phyloP scores from a whole-genome alignment of 1,284 basidiomycete genomes.

The Lentinula novae-zelandiae region DNA sequence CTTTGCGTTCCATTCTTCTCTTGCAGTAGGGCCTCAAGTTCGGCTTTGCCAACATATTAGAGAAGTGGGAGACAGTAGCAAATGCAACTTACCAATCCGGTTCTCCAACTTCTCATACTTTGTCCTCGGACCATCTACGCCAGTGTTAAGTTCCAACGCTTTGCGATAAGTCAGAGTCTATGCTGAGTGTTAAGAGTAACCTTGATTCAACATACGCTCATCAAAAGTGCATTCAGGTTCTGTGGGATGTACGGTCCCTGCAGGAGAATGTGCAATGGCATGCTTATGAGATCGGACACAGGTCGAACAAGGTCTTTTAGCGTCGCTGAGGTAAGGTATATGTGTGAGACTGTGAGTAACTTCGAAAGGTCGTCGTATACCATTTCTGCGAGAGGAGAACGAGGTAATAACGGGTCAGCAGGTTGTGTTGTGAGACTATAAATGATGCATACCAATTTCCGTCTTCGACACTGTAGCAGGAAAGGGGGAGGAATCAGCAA shows the following conservation, averaged over 20 bases:
- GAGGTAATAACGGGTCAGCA: constrained; percentile 11
- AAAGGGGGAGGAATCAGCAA: neutral
- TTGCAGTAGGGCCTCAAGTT: constrained; percentile 51
- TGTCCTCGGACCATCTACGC: constrained; percentile 49
- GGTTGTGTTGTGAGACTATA: constrained; percentile 12
- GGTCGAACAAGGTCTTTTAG: constrained; percentile 67
- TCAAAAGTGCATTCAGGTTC: constrained; percentile 68
- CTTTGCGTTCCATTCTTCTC: constrained; percentile 31
- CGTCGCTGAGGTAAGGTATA: constrained; percentile 41
- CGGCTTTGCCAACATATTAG: constrained; percentile 36
- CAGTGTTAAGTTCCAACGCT: constrained; percentile 34
- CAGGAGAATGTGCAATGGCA: constrained; percentile 51
- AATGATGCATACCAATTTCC: constrained; percentile 58
- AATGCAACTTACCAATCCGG: constrained; percentile 54
- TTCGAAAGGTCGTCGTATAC: constrained; percentile 29
- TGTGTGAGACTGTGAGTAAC: neutral
- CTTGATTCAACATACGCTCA: constrained; percentile 38
- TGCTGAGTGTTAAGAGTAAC: neutral
- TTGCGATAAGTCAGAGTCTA: constrained; percentile 16
- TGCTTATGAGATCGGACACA: constrained; percentile 66
- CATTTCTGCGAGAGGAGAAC: constrained; percentile 48
- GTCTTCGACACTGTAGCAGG: constrained; percentile 54
- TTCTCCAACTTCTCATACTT: constrained; percentile 60
- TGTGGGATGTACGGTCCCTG: constrained; percentile 46
- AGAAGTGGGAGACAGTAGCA: constrained; percentile 8